Base-by-base conservation (phyloP, 768 basidiomycete species). In the Naganishia randhawae region DNA sequence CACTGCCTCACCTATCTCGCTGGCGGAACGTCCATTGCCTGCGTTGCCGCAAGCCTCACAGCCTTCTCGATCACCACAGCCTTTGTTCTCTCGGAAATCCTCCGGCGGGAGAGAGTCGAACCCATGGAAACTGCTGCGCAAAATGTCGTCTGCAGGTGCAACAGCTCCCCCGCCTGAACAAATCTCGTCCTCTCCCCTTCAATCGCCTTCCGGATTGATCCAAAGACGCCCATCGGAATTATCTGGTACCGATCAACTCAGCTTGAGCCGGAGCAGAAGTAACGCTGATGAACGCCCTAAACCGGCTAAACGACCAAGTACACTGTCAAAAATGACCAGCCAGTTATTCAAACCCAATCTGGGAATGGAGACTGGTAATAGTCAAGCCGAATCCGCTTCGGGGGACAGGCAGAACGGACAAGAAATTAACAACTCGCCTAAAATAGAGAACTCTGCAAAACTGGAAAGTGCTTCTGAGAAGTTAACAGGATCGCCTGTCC, bases 91-190 rank as follows among this genome's bases (percentile, higher is more conserved):
- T 22, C 52, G 53, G 19, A 42, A 50, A 25, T 42, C 53, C 11
- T 48, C 66, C 0, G 51, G 27, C 14, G 32, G 66, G 25, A 67
- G 55, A n/a, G 55, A 55, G 19, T 55, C 66, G 11, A 67, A 67
- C 53, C 66, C 66, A n/a, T 67, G 66, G 66, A 45, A 54, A 31
- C 39, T 67, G 25, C 45, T 67, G 13, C 52, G 66, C 14, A 54
- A 67, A 55, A 61, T 39, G 48, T 67, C 66, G 0, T 41, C 57
- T 29, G 22, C 57, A 39, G 42, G 32, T 57, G 39, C 48, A 22
- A 48, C 41, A 53, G 32, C 53, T 13, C 41, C 32, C n/a, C 17
- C 42, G 19, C n/a, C 11, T 7, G 37, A 61, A 3, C n/a, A 22
- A 41, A 35, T 39, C 10, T 25, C 37, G 13, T n/a, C 45, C 14